A percentile compares a stretch with the other conserved stretches of the same genome.
Evolutionary conservation across 2,329 filamentous ascomycete genomes (phyloP).

Genomic region (Trichoderma koningii): DNA sequence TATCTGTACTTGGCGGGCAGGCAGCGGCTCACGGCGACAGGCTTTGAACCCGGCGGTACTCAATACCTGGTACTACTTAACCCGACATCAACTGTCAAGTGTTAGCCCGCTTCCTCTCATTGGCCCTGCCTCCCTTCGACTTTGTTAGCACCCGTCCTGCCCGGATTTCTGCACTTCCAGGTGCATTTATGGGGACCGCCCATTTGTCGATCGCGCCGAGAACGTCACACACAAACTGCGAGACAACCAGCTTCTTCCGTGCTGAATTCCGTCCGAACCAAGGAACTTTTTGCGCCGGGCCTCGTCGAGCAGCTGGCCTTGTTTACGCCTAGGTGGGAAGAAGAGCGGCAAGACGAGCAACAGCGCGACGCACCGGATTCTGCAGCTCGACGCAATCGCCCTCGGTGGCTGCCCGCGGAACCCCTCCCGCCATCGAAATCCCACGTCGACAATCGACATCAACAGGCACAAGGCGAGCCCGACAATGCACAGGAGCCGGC

Average conservation of each 20-base stretch:
- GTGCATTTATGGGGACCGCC: conserved; percentile 15
- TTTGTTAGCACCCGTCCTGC: conserved; percentile 2
- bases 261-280: not conserved
- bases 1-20: conserved; percentile 4
- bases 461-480: not conserved
- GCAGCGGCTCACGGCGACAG: not conserved
- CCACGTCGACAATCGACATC: not conserved
- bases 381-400: not conserved
- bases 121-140: not conserved
- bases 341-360: not conserved
- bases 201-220: conserved; percentile 19
- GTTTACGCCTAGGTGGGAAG: not conserved
- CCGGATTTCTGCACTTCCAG: not conserved
- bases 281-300: conserved; percentile 2
- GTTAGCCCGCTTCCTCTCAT: not conserved
- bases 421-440: conserved; percentile 3
- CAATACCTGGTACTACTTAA: not conserved
- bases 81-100: not conserved
- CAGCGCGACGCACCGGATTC: not conserved
- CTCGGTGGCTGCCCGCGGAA: not conserved
- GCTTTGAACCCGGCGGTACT: not conserved
- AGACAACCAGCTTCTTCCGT: conserved; percentile 5
- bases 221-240: conserved; percentile 17
- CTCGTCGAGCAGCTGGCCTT: not conserved
- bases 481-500: conserved; percentile 22